phyloP scores from a whole-genome alignment of 1,284 basidiomycete species.

The Pseudozyma sp. region DNA sequence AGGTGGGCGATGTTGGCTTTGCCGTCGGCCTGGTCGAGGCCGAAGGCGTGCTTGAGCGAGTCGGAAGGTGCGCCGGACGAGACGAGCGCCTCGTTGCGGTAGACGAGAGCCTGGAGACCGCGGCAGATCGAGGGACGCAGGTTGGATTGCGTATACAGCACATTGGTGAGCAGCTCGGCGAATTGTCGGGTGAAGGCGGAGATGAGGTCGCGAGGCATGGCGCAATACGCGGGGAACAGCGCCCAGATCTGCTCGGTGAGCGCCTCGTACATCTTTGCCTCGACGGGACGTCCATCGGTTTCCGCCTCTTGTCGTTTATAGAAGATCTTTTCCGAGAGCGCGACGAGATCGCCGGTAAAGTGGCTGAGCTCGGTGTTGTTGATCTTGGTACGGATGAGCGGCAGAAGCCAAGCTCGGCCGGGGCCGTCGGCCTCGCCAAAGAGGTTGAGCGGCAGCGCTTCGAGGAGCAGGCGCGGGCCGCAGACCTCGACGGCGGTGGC shows the following conservation, averaged over 20 bases:
- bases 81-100: conserved; percentile 75
- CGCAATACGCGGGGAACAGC: conserved; percentile 75
- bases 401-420: conserved; percentile 88
- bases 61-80: conserved; percentile 71
- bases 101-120: conserved; percentile 83
- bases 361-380: conserved; percentile 85
- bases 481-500: conserved; percentile 85
- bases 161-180: conserved; percentile 81
- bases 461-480: conserved; percentile 84
- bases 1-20: conserved; percentile 80
- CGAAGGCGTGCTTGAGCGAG: conserved; percentile 72
- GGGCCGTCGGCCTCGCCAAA: conserved; percentile 71
- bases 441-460: conserved; percentile 84
- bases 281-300: conserved; percentile 76
- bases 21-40: conserved; percentile 75
- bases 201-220: conserved; percentile 83
- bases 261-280: conserved; percentile 93
- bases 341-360: conserved; percentile 90
- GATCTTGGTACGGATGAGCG: conserved; percentile 81
- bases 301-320: conserved; percentile 75
- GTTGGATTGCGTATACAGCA: conserved; percentile 87
- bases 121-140: conserved; percentile 85
- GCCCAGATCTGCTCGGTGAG: conserved; percentile 93
- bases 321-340: conserved; percentile 92
- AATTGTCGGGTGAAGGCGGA: conserved; percentile 54